Percentiles rank a stretch among this genome's conserved stretches.
phyloP scores from a whole-genome alignment of 164 flowering plant species.

The Santalum album region DNA sequence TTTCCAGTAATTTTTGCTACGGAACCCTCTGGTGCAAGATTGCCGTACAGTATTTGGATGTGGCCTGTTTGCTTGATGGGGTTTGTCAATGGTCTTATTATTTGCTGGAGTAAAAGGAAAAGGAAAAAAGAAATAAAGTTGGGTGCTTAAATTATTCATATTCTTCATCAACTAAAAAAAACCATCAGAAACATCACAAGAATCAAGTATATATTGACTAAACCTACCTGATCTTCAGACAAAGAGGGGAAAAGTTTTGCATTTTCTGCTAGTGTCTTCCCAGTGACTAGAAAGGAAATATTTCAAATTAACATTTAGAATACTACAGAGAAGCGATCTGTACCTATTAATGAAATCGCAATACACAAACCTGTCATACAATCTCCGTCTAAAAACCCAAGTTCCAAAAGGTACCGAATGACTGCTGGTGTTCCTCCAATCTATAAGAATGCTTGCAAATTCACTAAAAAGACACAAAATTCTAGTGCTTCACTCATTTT shows the following conservation, averaged over 20 bases:
- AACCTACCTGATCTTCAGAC: conserved; percentile 71
- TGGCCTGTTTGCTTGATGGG: conserved; percentile 95
- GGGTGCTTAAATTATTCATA: not conserved
- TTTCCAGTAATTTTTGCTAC: conserved; percentile 98
- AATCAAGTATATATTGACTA: not conserved
- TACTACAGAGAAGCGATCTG: not conserved
- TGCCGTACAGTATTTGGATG: conserved; percentile 82
- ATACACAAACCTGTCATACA: conserved; percentile 76
- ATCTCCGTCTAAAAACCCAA: conserved; percentile 75
- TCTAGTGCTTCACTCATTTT: too few species aligned
- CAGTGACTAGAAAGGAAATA: conserved; percentile 54
- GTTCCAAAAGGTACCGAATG: conserved; percentile 76
- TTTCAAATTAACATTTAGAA: conserved; percentile 3
- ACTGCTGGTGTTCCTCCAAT: conserved; percentile 97
- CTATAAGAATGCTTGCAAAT: conserved; percentile 23
- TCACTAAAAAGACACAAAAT: not conserved
- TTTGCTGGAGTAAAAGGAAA: conserved; percentile 42
- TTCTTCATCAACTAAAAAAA: not conserved
- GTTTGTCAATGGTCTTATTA: conserved; percentile 63
- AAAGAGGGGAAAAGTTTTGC: conserved; percentile 53
- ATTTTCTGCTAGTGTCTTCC: conserved; percentile 90
- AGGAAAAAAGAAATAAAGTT: not conserved
- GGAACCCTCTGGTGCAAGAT: conserved; percentile 94
- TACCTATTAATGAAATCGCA: not conserved
- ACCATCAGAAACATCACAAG: not conserved